Conservation (phyloP, 2,329 filamentous ascomycete species). For the Ampelomyces quisqualis region DNA sequence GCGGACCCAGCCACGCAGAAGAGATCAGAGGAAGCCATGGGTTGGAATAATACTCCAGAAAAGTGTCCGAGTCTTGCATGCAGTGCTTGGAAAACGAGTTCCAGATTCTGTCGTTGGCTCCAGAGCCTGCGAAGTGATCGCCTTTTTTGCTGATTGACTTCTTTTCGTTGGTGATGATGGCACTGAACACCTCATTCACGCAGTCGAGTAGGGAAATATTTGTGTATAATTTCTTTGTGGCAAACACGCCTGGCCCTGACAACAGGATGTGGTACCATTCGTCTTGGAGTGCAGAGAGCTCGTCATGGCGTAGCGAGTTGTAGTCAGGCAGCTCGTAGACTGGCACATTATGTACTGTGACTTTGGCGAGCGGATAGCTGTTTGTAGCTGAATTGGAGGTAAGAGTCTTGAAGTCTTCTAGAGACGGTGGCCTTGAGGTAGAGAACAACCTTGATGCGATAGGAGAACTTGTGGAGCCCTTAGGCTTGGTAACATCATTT, state of each 20-base stretch:
- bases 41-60: slow-evolving; percentile 61
- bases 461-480: neutral
- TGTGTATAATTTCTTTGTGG: slow-evolving; percentile 48
- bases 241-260: slow-evolving; percentile 60
- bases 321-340: slow-evolving; percentile 54
- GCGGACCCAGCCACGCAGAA: slow-evolving; percentile 60
- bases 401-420: slow-evolving; percentile 50
- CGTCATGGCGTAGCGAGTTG: slow-evolving; percentile 32
- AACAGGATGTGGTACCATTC: slow-evolving; percentile 62
- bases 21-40: slow-evolving; percentile 57
- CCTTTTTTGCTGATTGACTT: slow-evolving; percentile 49
- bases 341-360: slow-evolving; percentile 55
- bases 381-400: slow-evolving; percentile 45
- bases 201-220: slow-evolving; percentile 35
- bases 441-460: slow-evolving; percentile 33
- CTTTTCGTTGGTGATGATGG: slow-evolving; percentile 52
- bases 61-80: slow-evolving; percentile 53
- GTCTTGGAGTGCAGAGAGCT: slow-evolving; percentile 53
- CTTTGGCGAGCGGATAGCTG: slow-evolving; percentile 52
- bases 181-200: slow-evolving; percentile 24
- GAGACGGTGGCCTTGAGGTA: slow-evolving; percentile 36
- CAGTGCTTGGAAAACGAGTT: slow-evolving; percentile 66
- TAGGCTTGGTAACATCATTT: neutral
- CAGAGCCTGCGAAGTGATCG: slow-evolving; percentile 61
- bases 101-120: slow-evolving; percentile 64